Base-by-base conservation (phyloP, 257 asterid genomes). In the Primulina tabacum region DNA sequence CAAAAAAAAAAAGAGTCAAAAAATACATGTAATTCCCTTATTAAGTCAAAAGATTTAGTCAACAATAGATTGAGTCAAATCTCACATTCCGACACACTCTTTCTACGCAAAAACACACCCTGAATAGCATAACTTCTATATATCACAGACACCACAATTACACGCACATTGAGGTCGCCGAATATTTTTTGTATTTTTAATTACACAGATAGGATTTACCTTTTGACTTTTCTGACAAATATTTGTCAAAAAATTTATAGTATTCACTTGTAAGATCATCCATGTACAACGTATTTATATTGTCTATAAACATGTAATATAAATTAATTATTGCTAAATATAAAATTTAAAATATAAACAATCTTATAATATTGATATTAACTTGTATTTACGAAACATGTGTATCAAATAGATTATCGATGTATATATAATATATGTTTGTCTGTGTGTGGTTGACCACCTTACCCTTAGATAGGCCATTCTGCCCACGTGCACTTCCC, bases 361-460 rank as follows among this genome's bases (percentile, higher is more conserved):
- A 28, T 28, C 30, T 28, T 28, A 2, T 28, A 28, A 2, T 28
- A 2, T 28, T 28, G 30, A 28, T 28, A 28, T 1, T 28, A 28
- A 2, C 30, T 28, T 28, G 30, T 28, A 28, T 28, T 28, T 28
- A 1, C 30, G 30, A 2, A 28, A 28, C 29, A 28, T 28, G 0
- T 28, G 3, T 28, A 28, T 28, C 30, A 28, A 28, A 28, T 28
- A 28, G 29, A 28, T 28, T 1, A 28, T 28, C 2, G 0, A 28
- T 28, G 4, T 28, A 28, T 28, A 28, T n/a, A n/a, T n/a, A n/a
- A n/a, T n/a, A n/a, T n/a, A n/a, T n/a, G n/a, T n/a, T n/a, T n/a
- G n/a, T n/a, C n/a, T n/a, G 65, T 68, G 55, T 70, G 78, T 64
- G 84, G 84, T 71, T 64, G 64, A 35, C 30, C 82, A 79, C 78